These are phyloP conservation scores for Nyctanthes arbortristis DNA, from an alignment of 257 asterid species.

Conservation along the genomic window DNA sequence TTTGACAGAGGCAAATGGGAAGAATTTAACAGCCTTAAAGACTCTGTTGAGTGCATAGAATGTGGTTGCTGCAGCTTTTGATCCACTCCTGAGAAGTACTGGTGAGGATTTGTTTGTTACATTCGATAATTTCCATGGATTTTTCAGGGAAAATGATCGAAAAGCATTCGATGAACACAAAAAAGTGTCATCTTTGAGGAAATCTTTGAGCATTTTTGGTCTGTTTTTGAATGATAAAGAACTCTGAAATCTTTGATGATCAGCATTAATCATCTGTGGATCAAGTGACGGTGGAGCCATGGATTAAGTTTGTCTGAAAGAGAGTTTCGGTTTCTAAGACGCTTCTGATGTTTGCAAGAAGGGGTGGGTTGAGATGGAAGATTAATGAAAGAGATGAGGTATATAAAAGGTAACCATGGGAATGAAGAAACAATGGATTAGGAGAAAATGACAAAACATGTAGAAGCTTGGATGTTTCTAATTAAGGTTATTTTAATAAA, in stretches of 20 bases:
- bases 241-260: conserved; percentile 16
- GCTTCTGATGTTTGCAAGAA: background rate
- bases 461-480: conserved; percentile 56
- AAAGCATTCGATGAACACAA: conserved; percentile 30
- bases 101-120: conserved; percentile 28
- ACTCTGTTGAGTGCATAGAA: conserved; percentile 58
- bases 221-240: conserved; percentile 31
- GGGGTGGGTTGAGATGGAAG: background rate
- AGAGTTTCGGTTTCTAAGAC: background rate
- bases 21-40: conserved; percentile 47
- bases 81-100: conserved; percentile 47
- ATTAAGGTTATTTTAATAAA: conserved; percentile 3
- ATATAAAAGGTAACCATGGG: conserved; percentile 12
- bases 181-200: conserved; percentile 47
- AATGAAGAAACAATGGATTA: conserved; percentile 28
- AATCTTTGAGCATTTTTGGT: conserved; percentile 74
- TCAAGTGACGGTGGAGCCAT: conserved; percentile 34
- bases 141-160: conserved; percentile 18
- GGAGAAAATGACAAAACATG: conserved; percentile 54
- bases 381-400: conserved; percentile 3
- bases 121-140: conserved; percentile 28
- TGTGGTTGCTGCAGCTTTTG: conserved; percentile 59
- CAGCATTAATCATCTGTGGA: background rate
- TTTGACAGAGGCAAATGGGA: conserved; percentile 48
- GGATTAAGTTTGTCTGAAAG: background rate